Evolutionary conservation across 2,329 filamentous ascomycete genomes (phyloP), one percentile per base, ranked within the genome.

Genomic region (Tolypocladium inflatum): DNA sequence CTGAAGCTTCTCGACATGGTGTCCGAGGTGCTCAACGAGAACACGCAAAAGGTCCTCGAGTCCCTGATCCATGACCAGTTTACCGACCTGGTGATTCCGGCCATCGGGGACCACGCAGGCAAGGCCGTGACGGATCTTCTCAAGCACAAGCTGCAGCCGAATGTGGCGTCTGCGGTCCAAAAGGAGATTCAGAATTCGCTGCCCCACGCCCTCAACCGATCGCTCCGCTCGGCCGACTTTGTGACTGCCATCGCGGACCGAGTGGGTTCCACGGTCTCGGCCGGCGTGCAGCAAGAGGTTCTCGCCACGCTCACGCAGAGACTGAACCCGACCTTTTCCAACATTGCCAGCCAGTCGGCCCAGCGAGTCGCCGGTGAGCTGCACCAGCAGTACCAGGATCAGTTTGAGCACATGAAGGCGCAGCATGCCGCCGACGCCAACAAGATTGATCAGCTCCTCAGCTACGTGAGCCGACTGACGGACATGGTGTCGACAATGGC

Each of bases 51-150:
- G 66, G 89, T 90, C 26, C 80, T 97, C 42, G 80, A 85, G 60
- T 86, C 85, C 60, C 89, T 96, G 64, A 86, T 96, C 55, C 83
- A 84, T 53, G 81, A 85, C 54, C 88, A 89, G 70, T 90, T 96
- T 63, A 83, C 90, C 61, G 80, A 85, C 57, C 80, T 85, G 17
- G 84, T 97, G 51, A 78, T 96, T 56, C 93, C 94, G 13, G 79
- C 86, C 38, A 77, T 97, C 58, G 82, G 85, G 45, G 81, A 86
- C 55, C 79, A 86, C 48, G 85, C 89, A 17, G 80, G 83, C 51
- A 82, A 84, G 61, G 81, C 87, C 5, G 79, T 96, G 35, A 82
- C 87, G 57, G 86, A 88, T 61, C 85, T 90, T 68, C 78, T 97
- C 30, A 81, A 84, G 58, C 80, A 83, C 62, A 84, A 85, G 60